Evolutionary conservation across 768 basidiomycete species (phyloP).

Genomic region (Mycena amicta): DNA sequence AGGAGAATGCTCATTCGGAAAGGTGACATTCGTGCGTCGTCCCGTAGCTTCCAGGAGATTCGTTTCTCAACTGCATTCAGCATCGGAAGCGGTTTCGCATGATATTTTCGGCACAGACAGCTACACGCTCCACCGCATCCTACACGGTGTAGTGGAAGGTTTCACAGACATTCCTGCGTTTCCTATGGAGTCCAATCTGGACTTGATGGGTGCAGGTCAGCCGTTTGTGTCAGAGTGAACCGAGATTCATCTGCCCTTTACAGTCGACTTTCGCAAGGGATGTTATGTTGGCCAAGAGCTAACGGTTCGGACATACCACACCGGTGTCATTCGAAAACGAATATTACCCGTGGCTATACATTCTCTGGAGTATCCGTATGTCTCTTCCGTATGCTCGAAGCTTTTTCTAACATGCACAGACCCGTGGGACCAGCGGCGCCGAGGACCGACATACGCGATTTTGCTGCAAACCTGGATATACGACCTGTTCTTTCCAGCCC

Average conservation of each 20-base stretch:
- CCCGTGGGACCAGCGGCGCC: constrained; percentile 13
- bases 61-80: too few relatives aligned
- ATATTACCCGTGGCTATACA: constrained; percentile 78
- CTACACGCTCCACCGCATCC: constrained; percentile 78
- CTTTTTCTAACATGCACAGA: constrained; percentile 12
- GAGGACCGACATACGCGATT: constrained; percentile 24
- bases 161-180: constrained; percentile 78
- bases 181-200: constrained; percentile 94
- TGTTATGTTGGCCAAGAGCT: constrained; percentile 98
- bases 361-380: constrained; percentile 38
- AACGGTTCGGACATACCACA: constrained; percentile 95
- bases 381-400: constrained; percentile 4
- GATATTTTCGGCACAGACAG: constrained; percentile 53
- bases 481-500: constrained; percentile 29
- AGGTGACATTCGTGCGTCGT: constrained; percentile 73
- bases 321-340: constrained; percentile 87
- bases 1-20: constrained; percentile 67
- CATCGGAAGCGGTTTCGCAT: constrained; percentile 57
- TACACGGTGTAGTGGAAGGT: constrained; percentile 89
- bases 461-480: constrained; percentile 42
- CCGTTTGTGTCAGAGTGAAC: constrained; percentile 19
- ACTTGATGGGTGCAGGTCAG: constrained; percentile 92
- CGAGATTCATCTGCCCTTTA: constrained; percentile 16
- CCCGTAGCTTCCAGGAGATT: too few relatives aligned
- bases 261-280: constrained; percentile 94